Conservation (phyloP, 2,329 filamentous ascomycete genomes). For the Exserohilum turcica region DNA sequence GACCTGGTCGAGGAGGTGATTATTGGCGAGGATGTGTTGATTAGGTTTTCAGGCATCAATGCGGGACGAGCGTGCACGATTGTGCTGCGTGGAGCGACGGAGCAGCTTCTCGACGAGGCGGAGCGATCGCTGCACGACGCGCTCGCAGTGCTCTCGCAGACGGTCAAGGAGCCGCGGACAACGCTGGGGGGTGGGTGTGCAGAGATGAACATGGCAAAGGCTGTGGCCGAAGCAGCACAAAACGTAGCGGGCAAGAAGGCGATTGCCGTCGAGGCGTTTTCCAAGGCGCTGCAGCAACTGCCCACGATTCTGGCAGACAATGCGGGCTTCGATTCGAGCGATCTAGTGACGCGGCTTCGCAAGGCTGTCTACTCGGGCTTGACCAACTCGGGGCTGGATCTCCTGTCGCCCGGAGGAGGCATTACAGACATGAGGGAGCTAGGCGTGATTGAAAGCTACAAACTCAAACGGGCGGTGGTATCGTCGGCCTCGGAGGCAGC, state of each 20-base stretch:
- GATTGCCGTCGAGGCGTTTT: conserved; percentile 88
- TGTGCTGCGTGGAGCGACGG: conserved; percentile 92
- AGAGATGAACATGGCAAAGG: conserved; percentile 99
- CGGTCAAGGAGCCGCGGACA: conserved; percentile 89
- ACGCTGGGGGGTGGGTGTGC: conserved; percentile 95
- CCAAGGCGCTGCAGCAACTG: conserved; percentile 85
- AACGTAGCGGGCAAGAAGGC: conserved; percentile 97
- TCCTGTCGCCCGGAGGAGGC: conserved; percentile 86
- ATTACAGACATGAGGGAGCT: conserved; percentile 95
- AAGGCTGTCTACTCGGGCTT: conserved; percentile 95
- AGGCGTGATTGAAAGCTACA: conserved; percentile 97
- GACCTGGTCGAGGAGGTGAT: conserved; percentile 97
- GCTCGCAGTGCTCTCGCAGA: conserved; percentile 93
- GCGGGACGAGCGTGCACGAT: conserved; percentile 95
- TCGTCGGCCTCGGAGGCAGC: conserved; percentile 95
- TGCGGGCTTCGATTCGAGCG: conserved; percentile 92
- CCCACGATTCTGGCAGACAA: conserved; percentile 98
- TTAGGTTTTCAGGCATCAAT: conserved; percentile 95
- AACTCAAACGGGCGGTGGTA: conserved; percentile 97
- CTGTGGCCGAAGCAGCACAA: conserved; percentile 89
- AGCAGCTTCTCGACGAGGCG: conserved; percentile 95
- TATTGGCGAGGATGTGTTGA: conserved; percentile 95
- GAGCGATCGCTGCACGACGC: conserved; percentile 96
- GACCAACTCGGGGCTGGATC: conserved; percentile 87
- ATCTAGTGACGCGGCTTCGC: conserved; percentile 86